Base-by-base conservation (phyloP, 2,329 filamentous ascomycete species). In the Ophiostoma sp. region DNA sequence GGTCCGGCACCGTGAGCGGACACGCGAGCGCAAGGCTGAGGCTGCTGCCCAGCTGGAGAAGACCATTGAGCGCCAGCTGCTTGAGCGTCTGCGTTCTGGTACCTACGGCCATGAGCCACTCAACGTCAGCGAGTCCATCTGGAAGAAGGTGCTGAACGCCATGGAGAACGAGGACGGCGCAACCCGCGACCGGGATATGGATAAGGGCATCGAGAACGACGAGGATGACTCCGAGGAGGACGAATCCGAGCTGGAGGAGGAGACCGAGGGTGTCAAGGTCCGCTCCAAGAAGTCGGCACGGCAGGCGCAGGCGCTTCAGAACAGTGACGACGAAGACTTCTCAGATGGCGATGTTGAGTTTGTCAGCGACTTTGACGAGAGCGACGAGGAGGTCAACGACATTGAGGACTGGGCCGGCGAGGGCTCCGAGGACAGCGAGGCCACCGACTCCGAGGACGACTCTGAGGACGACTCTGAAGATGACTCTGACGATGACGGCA, bases 111-210 rank as follows among this genome's bases (percentile, higher is more conserved):
- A 98, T 76, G 88, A 92, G 78, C 95, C 95, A 60, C 84, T 99
- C 74, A 99, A 99, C 78, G 94, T 97, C 68, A 95, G 96, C 79
- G 93, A 97, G 79, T 86, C 87, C 17, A 93, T 99, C 72, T 99
- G 95, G 95, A 96, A 96, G 86, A 96, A 94, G 86, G 95, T 99
- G 8, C 87, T 99, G 75, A 89, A 89, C 72, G 93, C 93, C 3
- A 85, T 99, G 80, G 95, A 99, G 85, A 87, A 91, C 75, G 90
- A 90, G 75, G 94, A 94, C 71, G 89, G 96, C 76, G 94, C 90
- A 64, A 84, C 87, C 73, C 85, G 92, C 69, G 94, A 97, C 78
- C 88, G 93, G 81, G 94, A 98, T 79, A 80, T 95, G 78, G 94
- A 97, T 78, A 89, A 94, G 75, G 94, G 94, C 11, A 88, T 96